Base-by-base conservation (phyloP, 345 rosid species). In the Diplotaxis tenuifolia region DNA sequence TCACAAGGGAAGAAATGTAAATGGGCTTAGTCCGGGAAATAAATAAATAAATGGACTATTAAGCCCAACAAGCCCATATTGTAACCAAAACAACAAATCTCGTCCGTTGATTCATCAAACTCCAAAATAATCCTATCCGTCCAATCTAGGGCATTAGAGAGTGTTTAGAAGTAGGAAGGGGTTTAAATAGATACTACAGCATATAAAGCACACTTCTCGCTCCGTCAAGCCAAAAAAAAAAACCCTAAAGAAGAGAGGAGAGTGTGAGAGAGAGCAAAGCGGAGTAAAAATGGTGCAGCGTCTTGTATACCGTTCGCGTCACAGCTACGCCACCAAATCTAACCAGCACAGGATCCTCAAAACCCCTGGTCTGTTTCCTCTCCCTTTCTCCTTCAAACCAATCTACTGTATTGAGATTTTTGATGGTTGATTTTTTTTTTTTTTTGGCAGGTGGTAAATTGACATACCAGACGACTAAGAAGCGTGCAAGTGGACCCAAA, bases 271-370 rank as follows among this genome's bases (percentile, higher is more conserved):
- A 80, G 4, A 6, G 25, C 25, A 3, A 23, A 23, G 25, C 1
- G 3, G 25, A 1, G 25, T 23, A 23, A 84, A 84, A 78, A 93
- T 93, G 97, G 98, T 91, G 71, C 98, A 93, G 89, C 90, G 97
- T 63, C 89, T 93, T 3, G 90, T 90, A 0, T 91, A 91, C 77
- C 87, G 98, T 42, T 80, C 80, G 60, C 87, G 98, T 34, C 98
- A 93, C 84, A 90, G 97, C 83, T 93, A 93, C 59, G 98, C 97
- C 81, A 93, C 97, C 64, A 93, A 84, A 52, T 93, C 98, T 2
- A 93, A 93, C 82, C 96, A 90, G 87, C 95, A 93, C 79, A 82
- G 93, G 66, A 79, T 88, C 74, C 92, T 93, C 87, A 93, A 89
- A 81, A 93, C 96, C 29, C 98, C 98, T 3, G 98, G 95, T 90